These are phyloP conservation scores for Leishmania guyanensis DNA, from an alignment of 208 protist genomes.

Conservation along the genomic window DNA sequence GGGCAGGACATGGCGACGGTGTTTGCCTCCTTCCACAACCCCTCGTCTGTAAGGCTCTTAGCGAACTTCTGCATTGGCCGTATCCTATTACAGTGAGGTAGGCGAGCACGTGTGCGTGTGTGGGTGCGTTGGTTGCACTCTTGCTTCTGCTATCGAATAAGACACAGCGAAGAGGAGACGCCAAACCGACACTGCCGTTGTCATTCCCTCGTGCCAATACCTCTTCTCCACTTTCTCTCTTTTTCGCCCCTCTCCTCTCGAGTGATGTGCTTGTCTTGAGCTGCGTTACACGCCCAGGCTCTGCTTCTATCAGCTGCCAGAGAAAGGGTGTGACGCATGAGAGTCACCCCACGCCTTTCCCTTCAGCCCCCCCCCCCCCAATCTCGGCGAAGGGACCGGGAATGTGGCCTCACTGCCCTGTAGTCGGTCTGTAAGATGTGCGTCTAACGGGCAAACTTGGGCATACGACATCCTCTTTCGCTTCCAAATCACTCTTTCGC, in stretches of 20 bases:
- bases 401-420: background rate
- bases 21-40: slow-evolving; percentile 64
- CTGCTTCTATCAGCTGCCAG: background rate
- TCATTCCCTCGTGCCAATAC: background rate
- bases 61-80: slow-evolving; percentile 71
- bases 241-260: background rate
- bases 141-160: background rate
- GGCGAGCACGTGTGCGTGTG: background rate
- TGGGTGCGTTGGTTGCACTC: background rate
- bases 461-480: background rate
- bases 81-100: background rate
- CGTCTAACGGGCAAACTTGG: background rate
- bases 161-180: background rate
- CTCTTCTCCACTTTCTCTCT: background rate
- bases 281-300: background rate
- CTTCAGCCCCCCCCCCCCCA: background rate
- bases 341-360: background rate
- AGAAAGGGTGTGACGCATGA: background rate
- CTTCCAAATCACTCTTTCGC: background rate
- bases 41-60: slow-evolving; percentile 46
- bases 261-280: background rate
- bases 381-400: background rate
- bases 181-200: background rate
- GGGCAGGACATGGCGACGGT: slow-evolving; percentile 58
- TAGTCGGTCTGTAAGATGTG: background rate